Conservation (phyloP, 73 alveolate species). For the Durusdinium trenchii region DNA sequence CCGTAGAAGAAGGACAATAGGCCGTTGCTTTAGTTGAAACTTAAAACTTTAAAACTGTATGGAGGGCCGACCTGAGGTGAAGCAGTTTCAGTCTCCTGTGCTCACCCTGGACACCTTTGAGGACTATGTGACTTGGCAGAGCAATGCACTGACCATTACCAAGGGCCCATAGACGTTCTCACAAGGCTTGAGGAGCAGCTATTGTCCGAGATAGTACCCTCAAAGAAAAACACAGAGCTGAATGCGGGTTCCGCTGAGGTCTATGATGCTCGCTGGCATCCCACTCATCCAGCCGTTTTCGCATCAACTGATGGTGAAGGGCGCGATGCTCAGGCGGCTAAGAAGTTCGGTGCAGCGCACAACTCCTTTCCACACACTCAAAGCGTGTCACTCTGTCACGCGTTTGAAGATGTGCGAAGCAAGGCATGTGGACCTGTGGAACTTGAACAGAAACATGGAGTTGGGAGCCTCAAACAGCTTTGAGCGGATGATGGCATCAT, state of each 20-base stretch:
- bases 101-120: slow-evolving; percentile 96
- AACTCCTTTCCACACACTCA: background rate
- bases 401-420: background rate
- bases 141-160: background rate
- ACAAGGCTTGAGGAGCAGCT: background rate
- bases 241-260: slow-evolving; percentile 96
- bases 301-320: slow-evolving; percentile 98
- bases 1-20: too few species aligned
- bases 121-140: slow-evolving; percentile 75
- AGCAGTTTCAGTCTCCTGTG: slow-evolving; percentile 96
- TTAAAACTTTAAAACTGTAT: slow-evolving; percentile 96
- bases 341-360: background rate
- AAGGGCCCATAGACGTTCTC: background rate
- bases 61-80: slow-evolving; percentile 77
- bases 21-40: slow-evolving; percentile 98
- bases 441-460: slow-evolving; percentile 97
- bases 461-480: slow-evolving; percentile 96
- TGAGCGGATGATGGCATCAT: too few species aligned
- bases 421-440: slow-evolving; percentile 98
- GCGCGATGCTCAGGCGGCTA: background rate
- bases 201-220: too few species aligned
- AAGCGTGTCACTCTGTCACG: background rate
- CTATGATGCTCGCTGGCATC: slow-evolving; percentile 98
- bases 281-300: slow-evolving; percentile 98
- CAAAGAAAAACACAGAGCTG: too few species aligned